Evolutionary conservation across 371 early-diverging fungal genomes (phyloP).

Genomic region (Circinella minor): DNA sequence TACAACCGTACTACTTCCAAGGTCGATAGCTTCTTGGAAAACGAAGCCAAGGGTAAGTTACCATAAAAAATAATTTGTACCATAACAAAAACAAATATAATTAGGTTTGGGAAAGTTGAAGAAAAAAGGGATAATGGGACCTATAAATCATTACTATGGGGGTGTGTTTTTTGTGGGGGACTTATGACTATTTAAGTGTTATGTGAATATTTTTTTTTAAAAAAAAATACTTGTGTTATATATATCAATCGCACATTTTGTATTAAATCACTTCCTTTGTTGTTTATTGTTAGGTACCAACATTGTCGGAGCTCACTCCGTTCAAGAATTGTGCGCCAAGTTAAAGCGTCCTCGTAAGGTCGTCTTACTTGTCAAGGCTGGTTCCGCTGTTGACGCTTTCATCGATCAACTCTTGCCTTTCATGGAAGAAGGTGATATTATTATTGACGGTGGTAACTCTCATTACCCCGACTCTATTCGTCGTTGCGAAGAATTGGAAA

Average conservation of each 20-base stretch:
- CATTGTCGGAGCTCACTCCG: slow-evolving; percentile 91
- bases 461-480: slow-evolving; percentile 98
- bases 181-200: too few relatives aligned
- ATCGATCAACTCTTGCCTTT: slow-evolving; percentile 86
- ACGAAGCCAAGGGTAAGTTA: slow-evolving; percentile 93
- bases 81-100: too few relatives aligned
- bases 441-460: slow-evolving; percentile 99
- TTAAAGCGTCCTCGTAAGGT: slow-evolving; percentile 96
- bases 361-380: slow-evolving; percentile 98
- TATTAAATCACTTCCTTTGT: not conserved
- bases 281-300: slow-evolving; percentile 69
- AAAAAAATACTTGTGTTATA: not conserved
- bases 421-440: slow-evolving; percentile 93
- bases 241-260: not conserved
- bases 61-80: too few relatives aligned
- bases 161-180: too few relatives aligned
- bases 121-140: too few relatives aligned
- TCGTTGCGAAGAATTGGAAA: slow-evolving; percentile 84
- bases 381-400: slow-evolving; percentile 94
- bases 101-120: too few relatives aligned
- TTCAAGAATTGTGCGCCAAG: slow-evolving; percentile 91
- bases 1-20: slow-evolving; percentile 98
- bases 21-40: slow-evolving; percentile 91
- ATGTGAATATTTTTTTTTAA: too few relatives aligned
- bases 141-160: too few relatives aligned